Percentiles rank a stretch among this genome's conserved stretches.
Conservation (phyloP, 1,284 basidiomycete species). For the Entoloma clypeatum region DNA sequence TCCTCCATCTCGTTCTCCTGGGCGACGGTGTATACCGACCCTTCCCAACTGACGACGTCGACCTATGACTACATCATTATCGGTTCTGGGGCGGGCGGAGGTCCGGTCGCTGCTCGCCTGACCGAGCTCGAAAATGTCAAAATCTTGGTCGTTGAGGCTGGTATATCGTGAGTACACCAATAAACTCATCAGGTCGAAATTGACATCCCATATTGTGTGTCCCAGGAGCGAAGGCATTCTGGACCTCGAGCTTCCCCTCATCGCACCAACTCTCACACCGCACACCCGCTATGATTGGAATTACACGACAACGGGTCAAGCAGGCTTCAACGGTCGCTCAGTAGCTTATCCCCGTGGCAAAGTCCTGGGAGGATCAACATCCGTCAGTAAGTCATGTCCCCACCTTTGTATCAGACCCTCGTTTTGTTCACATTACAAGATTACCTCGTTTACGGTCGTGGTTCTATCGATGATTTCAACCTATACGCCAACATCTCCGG, state of each 20-base stretch:
- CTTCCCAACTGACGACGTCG: conserved; percentile 5
- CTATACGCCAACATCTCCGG: conserved; percentile 31
- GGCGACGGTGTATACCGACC: conserved; percentile 3
- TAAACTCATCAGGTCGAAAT: not conserved
- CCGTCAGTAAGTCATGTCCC: conserved; percentile 30
- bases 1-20: not conserved
- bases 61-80: not conserved
- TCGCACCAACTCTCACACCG: conserved; percentile 10
- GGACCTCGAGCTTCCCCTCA: conserved; percentile 16
- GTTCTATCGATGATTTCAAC: conserved; percentile 36
- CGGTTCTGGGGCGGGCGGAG: conserved; percentile 9
- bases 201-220: not conserved
- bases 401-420: not conserved
- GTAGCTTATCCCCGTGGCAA: conserved; percentile 30
- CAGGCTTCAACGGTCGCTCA: conserved; percentile 15
- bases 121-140: conserved; percentile 15
- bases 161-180: conserved; percentile 14
- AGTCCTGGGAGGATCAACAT: conserved; percentile 36
- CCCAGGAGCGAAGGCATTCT: conserved; percentile 18
- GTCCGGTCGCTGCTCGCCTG: conserved; percentile 15
- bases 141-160: conserved; percentile 21
- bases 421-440: conserved; percentile 27
- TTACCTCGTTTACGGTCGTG: conserved; percentile 34
- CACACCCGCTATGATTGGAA: conserved; percentile 22
- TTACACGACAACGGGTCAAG: conserved; percentile 20